Percentiles rank a stretch among this genome's conserved stretches.
Conservation (phyloP, 495 filamentous ascomycete species). For the Trichoderma gamsii region DNA sequence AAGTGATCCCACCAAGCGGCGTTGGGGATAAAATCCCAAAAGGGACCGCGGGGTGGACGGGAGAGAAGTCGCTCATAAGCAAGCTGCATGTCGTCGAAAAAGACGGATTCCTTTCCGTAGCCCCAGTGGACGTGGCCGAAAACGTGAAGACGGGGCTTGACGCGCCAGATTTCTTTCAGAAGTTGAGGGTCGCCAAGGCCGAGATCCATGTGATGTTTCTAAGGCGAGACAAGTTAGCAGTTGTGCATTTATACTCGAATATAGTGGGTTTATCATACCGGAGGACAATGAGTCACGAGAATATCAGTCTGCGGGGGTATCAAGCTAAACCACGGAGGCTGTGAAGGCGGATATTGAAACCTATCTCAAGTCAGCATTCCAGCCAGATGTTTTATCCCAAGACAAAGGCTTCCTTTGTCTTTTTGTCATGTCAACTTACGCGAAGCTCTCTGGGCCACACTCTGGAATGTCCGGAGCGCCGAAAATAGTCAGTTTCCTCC, state of each 20-base stretch:
- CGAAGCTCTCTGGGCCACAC: slow-evolving; percentile 51
- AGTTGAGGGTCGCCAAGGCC: slow-evolving; percentile 71
- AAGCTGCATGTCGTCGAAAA: slow-evolving; percentile 71
- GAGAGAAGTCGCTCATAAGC: slow-evolving; percentile 62
- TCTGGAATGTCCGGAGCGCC: slow-evolving; percentile 47
- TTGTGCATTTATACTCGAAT: background rate
- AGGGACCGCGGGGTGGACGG: slow-evolving; percentile 39
- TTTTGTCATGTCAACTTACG: slow-evolving; percentile 32
- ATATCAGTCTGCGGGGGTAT: slow-evolving; percentile 74
- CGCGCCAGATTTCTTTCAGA: slow-evolving; percentile 68
- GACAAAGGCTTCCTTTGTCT: background rate
- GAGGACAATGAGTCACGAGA: slow-evolving; percentile 72
- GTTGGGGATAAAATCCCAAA: slow-evolving; percentile 45
- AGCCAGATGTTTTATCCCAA: background rate
- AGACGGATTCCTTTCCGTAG: slow-evolving; percentile 58
- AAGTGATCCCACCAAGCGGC: slow-evolving; percentile 56
- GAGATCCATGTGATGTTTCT: slow-evolving; percentile 70
- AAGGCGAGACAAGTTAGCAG: slow-evolving; percentile 26
- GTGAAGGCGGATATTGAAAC: slow-evolving; percentile 40
- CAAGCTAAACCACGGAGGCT: slow-evolving; percentile 41
- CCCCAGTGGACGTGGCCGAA: slow-evolving; percentile 84
- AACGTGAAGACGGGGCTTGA: slow-evolving; percentile 73
- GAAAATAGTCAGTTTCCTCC: slow-evolving; percentile 47
- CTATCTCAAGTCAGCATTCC: slow-evolving; percentile 25
- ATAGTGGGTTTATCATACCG: slow-evolving; percentile 25